Evolutionary conservation across 108 stramenopile genomes (phyloP).

Genomic region (Fragilaria crotonensis): DNA sequence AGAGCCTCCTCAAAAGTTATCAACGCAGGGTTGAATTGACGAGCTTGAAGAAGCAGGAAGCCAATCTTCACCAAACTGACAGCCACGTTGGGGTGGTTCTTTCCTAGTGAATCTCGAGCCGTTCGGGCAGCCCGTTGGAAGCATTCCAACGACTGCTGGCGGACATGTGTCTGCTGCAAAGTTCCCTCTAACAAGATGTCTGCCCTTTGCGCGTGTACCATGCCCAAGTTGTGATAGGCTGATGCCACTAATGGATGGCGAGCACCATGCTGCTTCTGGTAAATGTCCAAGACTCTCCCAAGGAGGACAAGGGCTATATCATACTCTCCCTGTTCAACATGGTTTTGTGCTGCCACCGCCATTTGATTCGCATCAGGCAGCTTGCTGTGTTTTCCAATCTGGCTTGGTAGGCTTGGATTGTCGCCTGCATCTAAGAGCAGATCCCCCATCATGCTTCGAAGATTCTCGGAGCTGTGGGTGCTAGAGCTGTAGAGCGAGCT

Average conservation of each 20-base stretch:
- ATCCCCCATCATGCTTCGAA: constrained; percentile 2
- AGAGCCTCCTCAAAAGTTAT: constrained; percentile 49
- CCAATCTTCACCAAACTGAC: constrained; percentile 44
- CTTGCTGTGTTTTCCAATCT: not conserved
- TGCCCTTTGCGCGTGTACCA: constrained; percentile 48
- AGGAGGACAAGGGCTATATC: constrained; percentile 40
- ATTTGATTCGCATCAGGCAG: not conserved
- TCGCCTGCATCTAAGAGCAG: not conserved
- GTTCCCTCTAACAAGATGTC: constrained; percentile 18
- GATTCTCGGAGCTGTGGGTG: not conserved
- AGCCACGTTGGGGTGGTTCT: constrained; percentile 53
- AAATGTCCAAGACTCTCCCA: constrained; percentile 28
- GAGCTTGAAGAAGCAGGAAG: constrained; percentile 39
- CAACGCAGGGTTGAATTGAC: constrained; percentile 38
- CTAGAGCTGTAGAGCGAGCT: not conserved
- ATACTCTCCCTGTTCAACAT: constrained; percentile 39
- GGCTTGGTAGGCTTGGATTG: not conserved
- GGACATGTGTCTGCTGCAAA: constrained; percentile 27
- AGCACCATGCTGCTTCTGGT: constrained; percentile 20
- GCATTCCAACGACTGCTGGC: constrained; percentile 29
- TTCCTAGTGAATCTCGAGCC: constrained; percentile 42
- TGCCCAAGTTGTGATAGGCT: constrained; percentile 52
- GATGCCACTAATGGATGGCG: constrained; percentile 39
- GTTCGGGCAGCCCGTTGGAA: constrained; percentile 49
- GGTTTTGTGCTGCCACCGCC: constrained; percentile 25